These are phyloP conservation scores for Colletotrichum viniferum DNA, from an alignment of 2,329 filamentous ascomycete genomes.

Conservation along the genomic window DNA sequence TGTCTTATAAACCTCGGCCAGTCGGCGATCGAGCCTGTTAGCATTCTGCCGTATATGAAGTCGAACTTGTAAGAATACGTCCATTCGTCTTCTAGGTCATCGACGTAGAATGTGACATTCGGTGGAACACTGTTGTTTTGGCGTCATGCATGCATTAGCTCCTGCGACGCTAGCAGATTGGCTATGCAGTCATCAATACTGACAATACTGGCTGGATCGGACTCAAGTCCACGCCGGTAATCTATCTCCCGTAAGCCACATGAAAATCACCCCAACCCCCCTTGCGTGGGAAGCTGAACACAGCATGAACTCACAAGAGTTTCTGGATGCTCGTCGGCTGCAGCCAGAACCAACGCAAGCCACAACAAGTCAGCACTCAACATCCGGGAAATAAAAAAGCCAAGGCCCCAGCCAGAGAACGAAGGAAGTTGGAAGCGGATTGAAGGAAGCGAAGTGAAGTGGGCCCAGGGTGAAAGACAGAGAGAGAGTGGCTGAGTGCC, in stretches of 20 bases:
- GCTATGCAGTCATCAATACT: not conserved
- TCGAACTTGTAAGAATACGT: constrained; percentile 42
- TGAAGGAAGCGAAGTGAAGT: not conserved
- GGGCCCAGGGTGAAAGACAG: not conserved
- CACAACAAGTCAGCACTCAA: not conserved
- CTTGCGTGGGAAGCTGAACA: not conserved
- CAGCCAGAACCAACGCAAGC: not conserved
- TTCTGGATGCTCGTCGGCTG: constrained; percentile 34
- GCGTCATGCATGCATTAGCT: not conserved
- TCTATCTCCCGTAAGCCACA: constrained; percentile 11
- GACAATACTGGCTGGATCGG: constrained; percentile 44
- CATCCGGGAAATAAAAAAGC: not conserved
- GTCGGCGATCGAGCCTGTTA: constrained; percentile 38
- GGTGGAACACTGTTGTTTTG: constrained; percentile 39
- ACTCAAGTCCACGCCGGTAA: constrained; percentile 46
- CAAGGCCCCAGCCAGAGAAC: not conserved
- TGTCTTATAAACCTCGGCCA: constrained; percentile 41
- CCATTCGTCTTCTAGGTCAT: constrained; percentile 47
- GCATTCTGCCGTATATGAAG: constrained; percentile 43
- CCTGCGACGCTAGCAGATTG: not conserved
- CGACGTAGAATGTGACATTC: constrained; percentile 53
- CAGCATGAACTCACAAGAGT: constrained; percentile 25
- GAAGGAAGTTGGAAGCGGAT: not conserved
- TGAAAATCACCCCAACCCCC: not conserved
- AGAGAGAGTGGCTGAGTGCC: not conserved